Evolutionary conservation across 306 rosid genomes (phyloP).

Genomic region (Dryas octopetala): DNA sequence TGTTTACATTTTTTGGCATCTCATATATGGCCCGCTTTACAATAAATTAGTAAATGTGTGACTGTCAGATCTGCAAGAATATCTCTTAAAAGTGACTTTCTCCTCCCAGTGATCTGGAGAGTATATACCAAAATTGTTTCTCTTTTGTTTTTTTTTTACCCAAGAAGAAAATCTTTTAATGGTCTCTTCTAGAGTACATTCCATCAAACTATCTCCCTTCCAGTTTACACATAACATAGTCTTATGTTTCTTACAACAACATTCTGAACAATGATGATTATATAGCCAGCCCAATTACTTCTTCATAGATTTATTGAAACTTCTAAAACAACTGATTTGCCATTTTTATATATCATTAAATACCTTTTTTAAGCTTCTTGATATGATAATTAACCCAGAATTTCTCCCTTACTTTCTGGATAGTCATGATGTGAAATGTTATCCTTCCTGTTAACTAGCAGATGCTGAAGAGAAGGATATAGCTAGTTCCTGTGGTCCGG

Average conservation of each 20-base stretch:
- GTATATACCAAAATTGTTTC: background rate
- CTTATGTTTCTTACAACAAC: background rate
- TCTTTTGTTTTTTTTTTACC: background rate
- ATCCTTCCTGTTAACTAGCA: background rate
- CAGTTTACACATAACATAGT: background rate
- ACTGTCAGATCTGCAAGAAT: background rate
- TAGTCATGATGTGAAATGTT: background rate
- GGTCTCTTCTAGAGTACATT: constrained; percentile 1
- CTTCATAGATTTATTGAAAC: background rate
- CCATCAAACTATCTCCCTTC: background rate
- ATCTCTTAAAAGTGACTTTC: background rate
- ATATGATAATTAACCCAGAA: background rate
- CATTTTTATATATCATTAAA: background rate
- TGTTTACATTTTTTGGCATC: constrained; percentile 12
- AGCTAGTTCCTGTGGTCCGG: no score
- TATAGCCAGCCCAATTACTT: background rate
- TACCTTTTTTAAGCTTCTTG: background rate
- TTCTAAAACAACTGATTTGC: background rate
- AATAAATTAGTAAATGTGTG: constrained; percentile 12
- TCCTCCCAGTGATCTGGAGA: background rate
- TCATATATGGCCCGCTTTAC: constrained; percentile 6
- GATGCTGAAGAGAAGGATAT: background rate
- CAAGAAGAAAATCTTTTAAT: background rate
- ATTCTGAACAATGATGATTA: background rate
- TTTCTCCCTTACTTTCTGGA: background rate